These are phyloP conservation scores for Plenodomus lindquistii DNA, from an alignment of 2,329 filamentous ascomycete genomes.

Conservation along the genomic window DNA sequence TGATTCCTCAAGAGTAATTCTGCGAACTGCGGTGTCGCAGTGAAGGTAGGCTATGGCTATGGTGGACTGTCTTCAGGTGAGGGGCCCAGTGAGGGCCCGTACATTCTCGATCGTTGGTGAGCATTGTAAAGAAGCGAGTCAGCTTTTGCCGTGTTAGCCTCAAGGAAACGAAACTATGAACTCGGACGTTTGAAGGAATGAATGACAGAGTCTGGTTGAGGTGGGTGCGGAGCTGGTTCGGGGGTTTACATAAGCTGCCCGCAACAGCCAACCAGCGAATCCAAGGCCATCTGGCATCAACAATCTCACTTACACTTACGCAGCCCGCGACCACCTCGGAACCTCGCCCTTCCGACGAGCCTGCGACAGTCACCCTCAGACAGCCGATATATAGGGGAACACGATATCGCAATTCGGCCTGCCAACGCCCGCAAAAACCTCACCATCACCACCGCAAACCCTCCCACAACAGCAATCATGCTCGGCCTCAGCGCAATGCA, in stretches of 20 bases:
- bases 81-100: no score
- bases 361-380: not conserved
- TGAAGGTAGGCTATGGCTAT: no score
- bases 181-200: no score
- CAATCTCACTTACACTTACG: slow-evolving; percentile 20
- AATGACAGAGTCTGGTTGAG: no score
- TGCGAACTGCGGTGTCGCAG: no score
- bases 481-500: slow-evolving; percentile 63
- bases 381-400: no score
- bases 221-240: slow-evolving; percentile 16
- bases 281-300: slow-evolving; percentile 38
- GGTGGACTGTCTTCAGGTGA: no score
- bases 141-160: no score
- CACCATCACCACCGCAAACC: slow-evolving; percentile 2
- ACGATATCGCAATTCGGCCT: not conserved
- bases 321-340: slow-evolving; percentile 8
- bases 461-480: slow-evolving; percentile 29
- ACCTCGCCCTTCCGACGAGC: not conserved
- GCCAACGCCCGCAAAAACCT: not conserved
- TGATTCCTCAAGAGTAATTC: no score
- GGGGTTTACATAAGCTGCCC: slow-evolving; percentile 25
- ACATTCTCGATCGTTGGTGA: no score
- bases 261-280: slow-evolving; percentile 20
- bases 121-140: no score
- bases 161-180: no score